Conservation (phyloP, 2,329 filamentous ascomycete species). For the Epichloe glyceriae region DNA sequence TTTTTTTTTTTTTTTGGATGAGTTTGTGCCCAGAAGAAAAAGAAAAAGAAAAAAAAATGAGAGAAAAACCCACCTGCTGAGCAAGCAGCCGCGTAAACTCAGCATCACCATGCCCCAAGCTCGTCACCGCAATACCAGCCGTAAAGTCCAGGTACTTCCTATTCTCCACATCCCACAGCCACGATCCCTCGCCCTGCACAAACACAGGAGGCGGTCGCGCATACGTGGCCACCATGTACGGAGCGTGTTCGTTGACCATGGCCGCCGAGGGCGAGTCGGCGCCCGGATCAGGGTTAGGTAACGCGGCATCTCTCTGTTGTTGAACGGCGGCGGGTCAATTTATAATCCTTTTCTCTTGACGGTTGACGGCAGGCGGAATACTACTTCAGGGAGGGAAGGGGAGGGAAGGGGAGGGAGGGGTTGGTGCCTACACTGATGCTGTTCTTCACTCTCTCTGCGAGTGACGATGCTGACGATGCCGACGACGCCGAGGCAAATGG, state of each 20-base stretch:
- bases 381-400: no score
- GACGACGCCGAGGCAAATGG: conserved; percentile 11
- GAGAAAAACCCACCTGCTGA: conserved; percentile 47
- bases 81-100: conserved; percentile 63
- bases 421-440: conserved; percentile 18
- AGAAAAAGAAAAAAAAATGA: not conserved
- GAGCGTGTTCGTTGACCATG: conserved; percentile 61
- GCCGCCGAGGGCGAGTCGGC: conserved; percentile 61
- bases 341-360: not conserved
- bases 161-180: conserved; percentile 83
- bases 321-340: not conserved
- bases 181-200: conserved; percentile 73
- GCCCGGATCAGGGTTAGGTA: conserved; percentile 59
- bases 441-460: conserved; percentile 20
- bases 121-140: conserved; percentile 89
- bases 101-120: conserved; percentile 78
- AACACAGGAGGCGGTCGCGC: conserved; percentile 83
- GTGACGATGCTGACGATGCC: conserved; percentile 21
- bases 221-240: conserved; percentile 95
- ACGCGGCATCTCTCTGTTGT: conserved; percentile 18
- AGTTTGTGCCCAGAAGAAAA: not conserved
- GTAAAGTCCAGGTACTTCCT: conserved; percentile 88
- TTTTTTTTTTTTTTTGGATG: not conserved
- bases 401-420: no score
- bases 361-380: no score